Percentiles rank a stretch among this genome's conserved stretches.
These are phyloP conservation scores for Priceomyces haplophilus DNA, from an alignment of 805 yeast genomes.

Conservation along the genomic window DNA sequence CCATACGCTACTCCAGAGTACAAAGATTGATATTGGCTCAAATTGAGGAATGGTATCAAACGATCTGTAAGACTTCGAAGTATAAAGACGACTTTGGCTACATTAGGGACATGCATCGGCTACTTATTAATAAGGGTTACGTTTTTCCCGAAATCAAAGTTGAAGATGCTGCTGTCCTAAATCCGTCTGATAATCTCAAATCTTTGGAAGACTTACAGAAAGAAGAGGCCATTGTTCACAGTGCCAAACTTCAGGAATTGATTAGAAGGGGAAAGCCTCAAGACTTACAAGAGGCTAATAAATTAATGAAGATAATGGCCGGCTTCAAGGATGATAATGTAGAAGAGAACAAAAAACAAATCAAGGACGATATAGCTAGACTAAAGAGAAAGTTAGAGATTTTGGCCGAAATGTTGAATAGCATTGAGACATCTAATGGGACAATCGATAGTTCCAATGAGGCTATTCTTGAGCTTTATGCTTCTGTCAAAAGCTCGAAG, in stretches of 20 bases:
- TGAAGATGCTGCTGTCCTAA: constrained; percentile 90
- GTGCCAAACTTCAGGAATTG: constrained; percentile 92
- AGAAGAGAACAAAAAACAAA: constrained; percentile 71
- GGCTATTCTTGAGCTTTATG: constrained; percentile 73
- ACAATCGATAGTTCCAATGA: constrained; percentile 53
- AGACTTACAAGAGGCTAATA: constrained; percentile 94
- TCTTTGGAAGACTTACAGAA: constrained; percentile 86
- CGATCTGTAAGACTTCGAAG: constrained; percentile 84
- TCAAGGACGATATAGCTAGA: constrained; percentile 79
- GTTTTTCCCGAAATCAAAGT: constrained; percentile 85
- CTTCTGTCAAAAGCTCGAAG: constrained; percentile 75
- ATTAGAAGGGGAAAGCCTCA: constrained; percentile 94
- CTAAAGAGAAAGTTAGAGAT: constrained; percentile 82
- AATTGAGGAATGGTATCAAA: constrained; percentile 96
- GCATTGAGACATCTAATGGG: constrained; percentile 42
- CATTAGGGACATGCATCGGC: constrained; percentile 92
- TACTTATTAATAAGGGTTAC: constrained; percentile 87
- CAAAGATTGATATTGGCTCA: constrained; percentile 85
- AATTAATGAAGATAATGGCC: constrained; percentile 96
- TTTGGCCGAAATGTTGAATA: constrained; percentile 78
- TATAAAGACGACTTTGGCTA: constrained; percentile 90
- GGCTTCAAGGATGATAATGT: constrained; percentile 87
- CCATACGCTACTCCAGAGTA: constrained; percentile 74
- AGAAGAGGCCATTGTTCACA: constrained; percentile 89
- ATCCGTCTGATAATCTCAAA: constrained; percentile 82